These are phyloP conservation scores for Akanthomyces lecanii DNA, from an alignment of 2,329 filamentous ascomycete genomes.

Conservation along the genomic window DNA sequence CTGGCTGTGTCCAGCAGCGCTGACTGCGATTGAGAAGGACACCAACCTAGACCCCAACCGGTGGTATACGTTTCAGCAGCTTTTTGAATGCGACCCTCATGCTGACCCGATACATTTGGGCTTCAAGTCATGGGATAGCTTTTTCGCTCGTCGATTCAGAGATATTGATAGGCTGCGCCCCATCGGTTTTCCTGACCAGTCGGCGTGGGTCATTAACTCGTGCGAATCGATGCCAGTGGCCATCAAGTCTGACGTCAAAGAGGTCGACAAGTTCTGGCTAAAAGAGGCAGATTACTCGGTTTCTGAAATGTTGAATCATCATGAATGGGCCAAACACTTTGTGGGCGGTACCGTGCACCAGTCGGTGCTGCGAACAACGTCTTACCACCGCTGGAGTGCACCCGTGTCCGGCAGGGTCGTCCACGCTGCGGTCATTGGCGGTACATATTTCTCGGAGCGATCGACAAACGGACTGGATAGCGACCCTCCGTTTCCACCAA, in stretches of 20 bases:
- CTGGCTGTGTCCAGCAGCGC: conserved; percentile 22
- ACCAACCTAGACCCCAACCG: conserved; percentile 18
- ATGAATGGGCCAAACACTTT: conserved; percentile 46
- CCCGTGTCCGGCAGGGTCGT: conserved; percentile 56
- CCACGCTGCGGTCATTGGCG: conserved; percentile 49
- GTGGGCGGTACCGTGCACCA: conserved; percentile 61
- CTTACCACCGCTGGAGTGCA: conserved; percentile 65
- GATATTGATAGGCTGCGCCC: conserved; percentile 43
- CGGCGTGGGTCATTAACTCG: conserved; percentile 45
- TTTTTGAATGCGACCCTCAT: conserved; percentile 22
- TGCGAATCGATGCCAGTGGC: conserved; percentile 57
- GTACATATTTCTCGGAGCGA: conserved; percentile 60
- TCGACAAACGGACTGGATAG: conserved; percentile 15
- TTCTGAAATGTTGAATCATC: conserved; percentile 52
- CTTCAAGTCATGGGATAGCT: conserved; percentile 60
- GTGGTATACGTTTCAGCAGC: conserved; percentile 18
- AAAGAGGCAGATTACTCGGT: conserved; percentile 62
- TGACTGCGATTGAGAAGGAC: conserved; percentile 20
- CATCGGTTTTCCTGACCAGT: conserved; percentile 41
- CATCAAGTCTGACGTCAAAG: conserved; percentile 42
- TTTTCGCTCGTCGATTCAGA: conserved; percentile 55
- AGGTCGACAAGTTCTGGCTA: conserved; percentile 60
- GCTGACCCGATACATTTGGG: conserved; percentile 31
- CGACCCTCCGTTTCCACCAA: conserved; percentile 17
- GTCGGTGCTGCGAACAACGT: conserved; percentile 58